Evolutionary conservation across 768 basidiomycete genomes (phyloP), one percentile per base, ranked within the genome.

Genomic region (Saitozyma podzolica): DNA sequence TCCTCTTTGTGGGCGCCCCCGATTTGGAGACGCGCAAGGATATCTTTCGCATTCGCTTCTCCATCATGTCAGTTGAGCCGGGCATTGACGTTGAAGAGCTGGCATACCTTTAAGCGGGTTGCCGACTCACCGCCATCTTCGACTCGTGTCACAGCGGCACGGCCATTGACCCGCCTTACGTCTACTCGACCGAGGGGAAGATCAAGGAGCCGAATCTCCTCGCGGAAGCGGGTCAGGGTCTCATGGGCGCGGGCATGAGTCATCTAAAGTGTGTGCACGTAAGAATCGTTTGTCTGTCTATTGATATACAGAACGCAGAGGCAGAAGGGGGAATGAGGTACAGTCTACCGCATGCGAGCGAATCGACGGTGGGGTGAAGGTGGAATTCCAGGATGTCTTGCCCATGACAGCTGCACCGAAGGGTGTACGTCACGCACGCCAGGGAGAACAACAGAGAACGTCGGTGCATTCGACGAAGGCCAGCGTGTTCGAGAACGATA

Each of bases 1-100:
- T 97, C 54, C 80, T 99, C 7, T 98, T 91, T 78, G 91, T 99
- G 54, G 92, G 93, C 0, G 92, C 92, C 10, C 96, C 96, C 1
- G 90, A 96, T 77, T 80, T 85, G 48, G 76, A 81, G 17, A 91
- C 89, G 1, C 82, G 96, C 10, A 84, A 86, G 65, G 94, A 97
- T 58, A 97, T 98, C 59, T 83, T 98, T 61, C 82, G 81, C 51
- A 92, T 98, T 66, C 84, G 88, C 47, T 86, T 88, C 59, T 81
- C 76, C 40, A 86, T 84, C 58, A 98, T 99, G 96, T 86, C 87
- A 13, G 84, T 95, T 2, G 89, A 87, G 50, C 83, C 85, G 0
- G 84, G 83, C 11, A 81, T 94, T 2, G 84, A 94, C 65, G 65
- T 92, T 14, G 77, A 81, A 2, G 82, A 84, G 58, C 84, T 98